Conservation (phyloP, 306 rosid genomes). For the Cucurbita argyrosperma region DNA sequence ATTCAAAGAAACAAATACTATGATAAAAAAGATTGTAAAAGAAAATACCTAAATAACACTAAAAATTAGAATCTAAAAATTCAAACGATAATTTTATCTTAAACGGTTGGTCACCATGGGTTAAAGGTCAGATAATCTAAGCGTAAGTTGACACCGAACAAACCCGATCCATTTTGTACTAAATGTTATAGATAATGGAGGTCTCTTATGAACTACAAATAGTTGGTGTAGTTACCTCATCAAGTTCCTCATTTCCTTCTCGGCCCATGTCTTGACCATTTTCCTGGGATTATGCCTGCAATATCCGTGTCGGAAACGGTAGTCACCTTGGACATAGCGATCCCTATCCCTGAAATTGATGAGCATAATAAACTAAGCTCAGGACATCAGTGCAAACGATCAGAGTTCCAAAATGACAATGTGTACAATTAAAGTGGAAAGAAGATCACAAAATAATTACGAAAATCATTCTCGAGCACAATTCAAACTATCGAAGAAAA, state of each 20-base stretch:
- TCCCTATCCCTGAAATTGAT: conserved; percentile 71
- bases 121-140: neutral
- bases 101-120: neutral
- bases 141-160: neutral
- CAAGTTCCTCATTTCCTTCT: conserved; percentile 89
- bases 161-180: neutral
- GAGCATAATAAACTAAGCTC: conserved; percentile 1
- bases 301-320: conserved; percentile 72
- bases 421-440: neutral
- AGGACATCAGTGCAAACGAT: neutral
- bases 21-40: neutral
- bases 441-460: neutral
- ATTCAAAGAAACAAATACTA: neutral
- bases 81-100: neutral
- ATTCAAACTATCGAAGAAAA: neutral
- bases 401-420: neutral
- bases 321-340: conserved; percentile 89
- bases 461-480: neutral
- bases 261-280: conserved; percentile 98
- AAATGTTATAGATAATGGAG: neutral
- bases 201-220: neutral
- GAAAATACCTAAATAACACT: neutral
- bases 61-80: neutral
- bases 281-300: conserved; percentile 86
- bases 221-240: conserved; percentile 32